phyloP scores from a whole-genome alignment of 192 early-diverging fungal genomes.

The Podila minutissima region DNA sequence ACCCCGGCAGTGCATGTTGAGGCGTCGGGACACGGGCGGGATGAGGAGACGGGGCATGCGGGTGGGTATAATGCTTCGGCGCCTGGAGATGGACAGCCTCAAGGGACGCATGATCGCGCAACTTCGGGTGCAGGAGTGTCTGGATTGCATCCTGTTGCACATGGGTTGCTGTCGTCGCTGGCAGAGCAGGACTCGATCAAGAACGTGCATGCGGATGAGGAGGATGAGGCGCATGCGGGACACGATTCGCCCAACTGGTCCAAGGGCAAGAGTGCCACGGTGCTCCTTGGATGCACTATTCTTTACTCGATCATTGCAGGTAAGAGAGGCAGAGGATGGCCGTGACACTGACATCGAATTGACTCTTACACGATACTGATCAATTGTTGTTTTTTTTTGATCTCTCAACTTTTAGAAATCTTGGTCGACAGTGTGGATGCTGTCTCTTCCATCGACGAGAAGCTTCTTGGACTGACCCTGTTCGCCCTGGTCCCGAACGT shows the following conservation, averaged over 20 bases:
- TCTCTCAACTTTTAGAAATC: constrained; percentile 69
- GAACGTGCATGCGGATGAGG: constrained; percentile 61
- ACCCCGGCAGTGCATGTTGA: neutral
- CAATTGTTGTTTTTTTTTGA: neutral
- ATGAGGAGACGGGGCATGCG: constrained; percentile 24
- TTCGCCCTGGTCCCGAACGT: constrained; percentile 96
- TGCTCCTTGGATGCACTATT: constrained; percentile 85
- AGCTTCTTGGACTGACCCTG: constrained; percentile 92
- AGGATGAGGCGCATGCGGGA: constrained; percentile 71
- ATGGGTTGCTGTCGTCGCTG: constrained; percentile 37
- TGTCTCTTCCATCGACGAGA: constrained; percentile 81
- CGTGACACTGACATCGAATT: neutral
- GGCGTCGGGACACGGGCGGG: neutral
- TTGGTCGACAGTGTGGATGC: constrained; percentile 87
- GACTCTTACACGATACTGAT: neutral
- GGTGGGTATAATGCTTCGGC: neutral
- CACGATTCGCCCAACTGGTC: constrained; percentile 97
- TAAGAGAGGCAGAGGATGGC: neutral
- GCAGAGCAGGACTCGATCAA: constrained; percentile 28
- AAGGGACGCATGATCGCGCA: neutral
- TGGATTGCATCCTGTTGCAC: constrained; percentile 24
- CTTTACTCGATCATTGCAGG: constrained; percentile 87
- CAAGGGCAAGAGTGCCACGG: constrained; percentile 77
- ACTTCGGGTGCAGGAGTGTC: constrained; percentile 6
- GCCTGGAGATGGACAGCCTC: neutral